These are phyloP conservation scores for Nemania serpens DNA, from an alignment of 2,329 filamentous ascomycete genomes.

Conservation along the genomic window DNA sequence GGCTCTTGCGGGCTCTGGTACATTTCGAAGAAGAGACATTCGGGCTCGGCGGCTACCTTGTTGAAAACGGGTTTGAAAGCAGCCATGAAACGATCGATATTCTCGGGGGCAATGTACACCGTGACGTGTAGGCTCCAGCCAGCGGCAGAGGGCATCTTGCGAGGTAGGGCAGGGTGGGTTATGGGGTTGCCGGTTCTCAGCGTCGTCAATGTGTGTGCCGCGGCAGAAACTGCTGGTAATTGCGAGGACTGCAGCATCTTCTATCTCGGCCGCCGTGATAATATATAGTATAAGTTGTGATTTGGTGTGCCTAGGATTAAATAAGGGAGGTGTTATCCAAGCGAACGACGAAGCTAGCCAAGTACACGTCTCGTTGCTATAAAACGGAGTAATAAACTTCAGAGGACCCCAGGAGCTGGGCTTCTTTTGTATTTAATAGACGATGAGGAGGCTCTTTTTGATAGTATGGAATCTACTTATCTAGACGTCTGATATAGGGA, in stretches of 20 bases:
- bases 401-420: neutral
- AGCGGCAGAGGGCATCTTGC: constrained; percentile 21
- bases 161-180: constrained; percentile 13
- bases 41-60: constrained; percentile 47
- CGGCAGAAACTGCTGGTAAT: constrained; percentile 8
- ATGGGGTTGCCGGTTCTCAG: constrained; percentile 9
- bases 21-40: constrained; percentile 51
- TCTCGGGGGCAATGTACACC: constrained; percentile 35
- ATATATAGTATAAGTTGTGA: neutral
- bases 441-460: constrained; percentile 13
- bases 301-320: neutral
- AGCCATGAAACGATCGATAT: constrained; percentile 34
- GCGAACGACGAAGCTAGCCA: neutral
- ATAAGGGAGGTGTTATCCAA: neutral
- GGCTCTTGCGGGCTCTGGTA: constrained; percentile 44
- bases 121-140: constrained; percentile 38
- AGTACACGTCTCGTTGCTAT: neutral
- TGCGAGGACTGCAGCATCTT: constrained; percentile 30
- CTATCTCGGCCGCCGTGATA: neutral
- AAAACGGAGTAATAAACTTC: neutral
- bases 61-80: constrained; percentile 47
- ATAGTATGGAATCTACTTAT: neutral
- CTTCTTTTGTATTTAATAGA: constrained; percentile 11
- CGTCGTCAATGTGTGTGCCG: constrained; percentile 12
- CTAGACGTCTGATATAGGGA: neutral